These are phyloP conservation scores for Ceratobasidium sp. DNA, from an alignment of 1,284 basidiomycete genomes.

Conservation along the genomic window DNA sequence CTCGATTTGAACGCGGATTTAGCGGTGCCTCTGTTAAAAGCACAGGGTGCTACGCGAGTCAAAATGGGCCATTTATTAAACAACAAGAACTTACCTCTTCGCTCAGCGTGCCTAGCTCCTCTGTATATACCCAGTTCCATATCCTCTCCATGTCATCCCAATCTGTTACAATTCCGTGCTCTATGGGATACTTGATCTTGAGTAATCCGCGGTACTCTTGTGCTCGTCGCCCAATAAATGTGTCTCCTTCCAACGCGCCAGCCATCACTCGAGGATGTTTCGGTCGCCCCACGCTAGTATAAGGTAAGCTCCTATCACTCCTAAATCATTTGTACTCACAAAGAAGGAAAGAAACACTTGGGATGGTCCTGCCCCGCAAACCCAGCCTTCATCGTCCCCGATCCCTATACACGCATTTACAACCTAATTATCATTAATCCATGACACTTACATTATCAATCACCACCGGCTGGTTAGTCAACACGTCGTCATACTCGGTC, in stretches of 20 bases:
- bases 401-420: conserved; percentile 69
- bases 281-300: conserved; percentile 83
- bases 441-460: conserved; percentile 85
- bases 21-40: conserved; percentile 94
- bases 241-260: conserved; percentile 89
- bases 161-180: conserved; percentile 92
- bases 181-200: conserved; percentile 99
- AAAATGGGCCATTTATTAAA: background rate
- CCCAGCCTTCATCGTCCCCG: conserved; percentile 95
- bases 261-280: conserved; percentile 98
- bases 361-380: conserved; percentile 98
- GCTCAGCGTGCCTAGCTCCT: conserved; percentile 90
- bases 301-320: conserved; percentile 41
- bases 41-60: conserved; percentile 86
- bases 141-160: conserved; percentile 98
- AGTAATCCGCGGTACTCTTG: conserved; percentile 93
- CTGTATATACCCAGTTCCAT: conserved; percentile 95
- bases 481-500: conserved; percentile 85
- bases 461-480: conserved; percentile 92
- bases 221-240: conserved; percentile 91
- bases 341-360: conserved; percentile 97
- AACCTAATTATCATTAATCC: no score
- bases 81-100: conserved; percentile 76
- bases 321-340: conserved; percentile 66
- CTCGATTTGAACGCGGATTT: conserved; percentile 93